Conservation (phyloP, 345 rosid genomes). For the Gossypium ekmanianum region DNA sequence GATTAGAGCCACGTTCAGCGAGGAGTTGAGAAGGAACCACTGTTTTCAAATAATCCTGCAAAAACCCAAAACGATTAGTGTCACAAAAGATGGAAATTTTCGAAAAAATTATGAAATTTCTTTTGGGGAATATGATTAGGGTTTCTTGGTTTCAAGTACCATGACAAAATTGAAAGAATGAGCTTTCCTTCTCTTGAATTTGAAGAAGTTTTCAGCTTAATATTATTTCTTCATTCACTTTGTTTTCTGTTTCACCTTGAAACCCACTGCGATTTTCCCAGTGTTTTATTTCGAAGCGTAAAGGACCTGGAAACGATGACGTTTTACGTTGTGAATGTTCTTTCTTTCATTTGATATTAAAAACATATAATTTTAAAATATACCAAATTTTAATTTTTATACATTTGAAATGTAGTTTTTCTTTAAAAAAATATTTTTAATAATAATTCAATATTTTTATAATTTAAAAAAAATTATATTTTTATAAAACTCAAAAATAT, state of each 20-base stretch:
- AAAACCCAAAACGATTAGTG: background rate
- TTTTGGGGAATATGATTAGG: background rate
- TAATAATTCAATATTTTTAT: no score
- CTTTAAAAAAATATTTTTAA: no score
- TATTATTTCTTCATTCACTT: background rate
- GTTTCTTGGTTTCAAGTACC: slow-evolving; percentile 9
- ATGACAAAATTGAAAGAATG: background rate
- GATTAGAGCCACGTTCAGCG: slow-evolving; percentile 78
- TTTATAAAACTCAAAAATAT: no score
- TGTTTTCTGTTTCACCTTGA: background rate
- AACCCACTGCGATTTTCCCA: background rate
- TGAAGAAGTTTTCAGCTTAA: background rate
- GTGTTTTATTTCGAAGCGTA: background rate
- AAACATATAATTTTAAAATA: no score
- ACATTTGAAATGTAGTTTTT: no score
- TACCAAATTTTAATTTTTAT: no score
- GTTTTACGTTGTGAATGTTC: background rate
- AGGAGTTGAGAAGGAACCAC: slow-evolving; percentile 85
- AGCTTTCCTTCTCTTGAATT: background rate
- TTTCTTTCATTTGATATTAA: background rate
- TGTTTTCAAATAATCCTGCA: slow-evolving; percentile 91
- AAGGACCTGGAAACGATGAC: background rate
- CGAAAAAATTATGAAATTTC: background rate
- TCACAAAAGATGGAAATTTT: background rate
- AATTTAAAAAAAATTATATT: no score